These are phyloP conservation scores for Cyclotella sp. DNA, from an alignment of 108 stramenopile genomes.

Conservation along the genomic window DNA sequence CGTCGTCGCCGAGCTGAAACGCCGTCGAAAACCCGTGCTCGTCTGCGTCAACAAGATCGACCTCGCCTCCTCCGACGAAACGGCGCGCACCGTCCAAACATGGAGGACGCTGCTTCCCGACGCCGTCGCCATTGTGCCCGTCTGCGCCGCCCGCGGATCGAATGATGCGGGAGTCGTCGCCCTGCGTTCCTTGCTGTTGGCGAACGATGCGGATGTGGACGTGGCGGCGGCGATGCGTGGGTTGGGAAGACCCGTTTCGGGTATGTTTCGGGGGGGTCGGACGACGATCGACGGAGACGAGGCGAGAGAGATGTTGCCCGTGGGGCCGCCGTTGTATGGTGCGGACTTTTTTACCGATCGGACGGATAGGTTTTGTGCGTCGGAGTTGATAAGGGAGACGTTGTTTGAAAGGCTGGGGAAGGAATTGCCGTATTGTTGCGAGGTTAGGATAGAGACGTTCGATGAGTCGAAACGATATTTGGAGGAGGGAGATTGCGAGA, in stretches of 20 bases:
- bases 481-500: constrained; percentile 24
- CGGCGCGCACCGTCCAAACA: constrained; percentile 61
- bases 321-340: constrained; percentile 78
- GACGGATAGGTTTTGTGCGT: constrained; percentile 83
- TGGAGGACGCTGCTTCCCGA: constrained; percentile 79
- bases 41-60: constrained; percentile 93
- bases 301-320: constrained; percentile 60
- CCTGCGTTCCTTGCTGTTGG: constrained; percentile 66
- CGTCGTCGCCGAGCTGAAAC: constrained; percentile 59
- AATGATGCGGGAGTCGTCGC: constrained; percentile 66
- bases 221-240: constrained; percentile 70
- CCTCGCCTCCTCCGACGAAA: constrained; percentile 42
- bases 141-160: constrained; percentile 61
- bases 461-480: constrained; percentile 74
- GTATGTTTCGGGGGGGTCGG: constrained; percentile 67
- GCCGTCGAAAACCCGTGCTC: constrained; percentile 65
- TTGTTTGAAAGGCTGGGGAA: constrained; percentile 82
- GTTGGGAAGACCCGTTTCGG: constrained; percentile 80
- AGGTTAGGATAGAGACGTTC: constrained; percentile 87
- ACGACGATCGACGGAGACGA: constrained; percentile 60
- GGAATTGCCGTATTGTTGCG: constrained; percentile 96
- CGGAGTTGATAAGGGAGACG: constrained; percentile 86
- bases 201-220: constrained; percentile 55
- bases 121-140: constrained; percentile 80
- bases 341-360: constrained; percentile 82